Percentiles rank a stretch among this genome's conserved stretches.
Evolutionary conservation across 306 rosid species (phyloP).

Genomic region (cucumber (Cucumis sativus)): Cucumber_9930_V3 NC_026655.2:10932001-10932500

Average conservation of each 20-base stretch:
- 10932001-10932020: neutral
- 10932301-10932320: conserved; percentile 74
- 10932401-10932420: conserved; percentile 61
- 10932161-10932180: neutral
- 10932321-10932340: conserved; percentile 71
- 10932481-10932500: conserved; percentile 82
- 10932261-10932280: conserved; percentile 62
- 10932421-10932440: conserved; percentile 70
- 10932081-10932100: neutral
- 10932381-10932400: conserved; percentile 84
- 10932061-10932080: neutral
- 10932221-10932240: conserved; percentile 96
- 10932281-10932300: conserved; percentile 66
- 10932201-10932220: conserved; percentile 66
- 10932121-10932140: neutral
- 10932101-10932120: neutral
- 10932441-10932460: conserved; percentile 86
- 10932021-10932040: neutral
- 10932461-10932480: conserved; percentile 88
- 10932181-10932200: neutral
- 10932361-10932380: conserved; percentile 76
- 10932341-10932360: conserved; percentile 97
- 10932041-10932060: neutral
- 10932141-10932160: neutral
- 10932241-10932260: conserved; percentile 64